Base-by-base conservation (phyloP, 2,329 filamentous ascomycete species). In the Botrytis squamosa region DNA sequence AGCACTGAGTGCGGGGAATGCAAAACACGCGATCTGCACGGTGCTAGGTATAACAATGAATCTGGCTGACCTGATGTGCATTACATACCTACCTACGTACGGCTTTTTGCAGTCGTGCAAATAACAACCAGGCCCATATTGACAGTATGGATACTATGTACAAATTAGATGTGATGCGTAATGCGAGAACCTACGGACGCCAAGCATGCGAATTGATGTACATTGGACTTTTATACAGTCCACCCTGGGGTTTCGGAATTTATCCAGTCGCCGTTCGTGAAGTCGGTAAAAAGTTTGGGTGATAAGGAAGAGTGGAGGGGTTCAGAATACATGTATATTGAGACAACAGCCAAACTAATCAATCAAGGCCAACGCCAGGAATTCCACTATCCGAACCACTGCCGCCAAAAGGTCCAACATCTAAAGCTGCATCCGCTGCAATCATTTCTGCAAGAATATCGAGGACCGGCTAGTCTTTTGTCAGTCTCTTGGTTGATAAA, bases 401-500 rank as follows among this genome's bases (percentile, higher is more conserved):
- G 67, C 73, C 74, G 57, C 74, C 74, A 76, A 81, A 81, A 63
- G 79, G 75, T 57, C 85, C 88, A 76, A 93, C 86, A 78, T 91
- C 88, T 78, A 94, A 85, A 77, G 86, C 90, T 76, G 92, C 89
- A 85, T 98, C 96, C 83, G 95, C 90, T 77, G 95, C 95, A 81
- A 99, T 97, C 94, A 99, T 98, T 85, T 98, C 94, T 78, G 96
- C 96, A 76, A 99, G 90, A 80, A 98, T 91, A 83, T 99, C 95
- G 79, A 99, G 91, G 80, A 98, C 93, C 76, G 95, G 91, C 92
- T 96, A 77, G 14, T 76, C 75, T 36, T 78, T 76, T 75, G 69
- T 78, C 76, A 78, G 75, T 73, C 57, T 75, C 25, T 36, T 49
- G 71, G 52, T 46, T 38, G 38, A 29, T 40, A 73, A 57, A 70